Base-by-base conservation (phyloP, 2,329 filamentous ascomycete genomes). In the Venturia carpophila region DNA sequence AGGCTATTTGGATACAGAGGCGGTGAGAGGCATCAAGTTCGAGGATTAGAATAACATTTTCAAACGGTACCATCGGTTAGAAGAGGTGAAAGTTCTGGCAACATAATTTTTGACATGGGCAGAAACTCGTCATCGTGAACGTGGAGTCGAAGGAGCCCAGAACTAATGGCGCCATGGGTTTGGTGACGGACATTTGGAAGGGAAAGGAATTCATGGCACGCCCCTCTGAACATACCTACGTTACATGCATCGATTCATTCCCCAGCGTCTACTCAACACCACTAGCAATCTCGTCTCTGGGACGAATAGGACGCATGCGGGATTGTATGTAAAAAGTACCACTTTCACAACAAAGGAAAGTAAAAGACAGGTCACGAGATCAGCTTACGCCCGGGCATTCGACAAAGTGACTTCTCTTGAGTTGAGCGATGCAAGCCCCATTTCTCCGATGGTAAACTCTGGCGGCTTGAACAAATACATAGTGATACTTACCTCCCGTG, bases 11-110 rank as follows among this genome's bases (percentile, higher is more conserved):
- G 92, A 99, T 74, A 89, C 93, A 64, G 78, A 83, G 17, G 86
- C 87, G 24, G 88, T 89, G 69, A 92, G 93, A 78, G 89, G 90
- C 66, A 89, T 96, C 79, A 97, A 96, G 79, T 99, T 99, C 77
- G 92, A 97, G 1, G 90, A 96, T 72, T 96, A 63, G 27, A 17
- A 21, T 61, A 2, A 56, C 10, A 2, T 11, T 3, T 17, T 24
- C 13, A 27, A 15, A 52, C 15, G 21, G 47, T 15, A 21, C 15
- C 13, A 21, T n/a, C n/a, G n/a, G n/a, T n/a, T n/a, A 5, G 15
- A 3, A 5, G 3, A 2, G 21, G 15, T 27, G 5, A 17, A 52
- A 15, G 7, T 52, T 15, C 13, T 6, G 24, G 47, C 21, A 27
- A 27, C 1, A 27, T 13, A 6, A 1, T 6, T 17, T 17, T 52